Evolutionary conservation across 2,329 filamentous ascomycete species (phyloP).

Genomic region (Scedosporium boydii): DNA sequence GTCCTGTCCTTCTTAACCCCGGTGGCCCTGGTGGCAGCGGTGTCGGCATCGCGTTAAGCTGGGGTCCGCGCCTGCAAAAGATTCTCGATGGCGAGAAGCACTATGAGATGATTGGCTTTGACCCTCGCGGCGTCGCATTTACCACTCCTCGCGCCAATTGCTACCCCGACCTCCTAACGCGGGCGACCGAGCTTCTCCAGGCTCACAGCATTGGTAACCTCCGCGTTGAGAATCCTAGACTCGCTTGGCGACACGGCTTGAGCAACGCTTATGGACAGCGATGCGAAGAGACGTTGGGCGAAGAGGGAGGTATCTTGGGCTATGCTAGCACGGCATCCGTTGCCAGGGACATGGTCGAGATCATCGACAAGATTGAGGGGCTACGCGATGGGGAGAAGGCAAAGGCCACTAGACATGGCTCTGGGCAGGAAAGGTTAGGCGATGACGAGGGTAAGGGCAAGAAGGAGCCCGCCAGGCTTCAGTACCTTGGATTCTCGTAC

Average conservation of each 20-base stretch:
- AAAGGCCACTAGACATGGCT: not conserved
- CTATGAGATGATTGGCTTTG: conserved; percentile 33
- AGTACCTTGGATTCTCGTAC: conserved; percentile 43
- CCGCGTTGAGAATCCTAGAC: conserved; percentile 9
- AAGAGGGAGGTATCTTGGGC: conserved; percentile 18
- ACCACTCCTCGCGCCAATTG: conserved; percentile 29
- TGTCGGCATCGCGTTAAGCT: conserved; percentile 16
- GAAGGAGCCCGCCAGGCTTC: conserved; percentile 19
- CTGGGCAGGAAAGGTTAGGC: conserved; percentile 9
- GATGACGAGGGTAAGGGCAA: not conserved
- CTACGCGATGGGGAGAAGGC: conserved; percentile 11
- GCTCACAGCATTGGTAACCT: conserved; percentile 19
- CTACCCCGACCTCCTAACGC: conserved; percentile 22
- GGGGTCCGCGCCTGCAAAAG: conserved; percentile 20
- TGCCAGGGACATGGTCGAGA: conserved; percentile 33
- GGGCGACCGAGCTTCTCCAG: conserved; percentile 20
- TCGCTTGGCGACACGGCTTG: conserved; percentile 13
- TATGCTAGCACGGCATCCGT: conserved; percentile 28
- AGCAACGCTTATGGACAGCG: conserved; percentile 17
- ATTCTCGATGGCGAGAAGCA: conserved; percentile 20
- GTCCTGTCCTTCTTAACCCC: conserved; percentile 33
- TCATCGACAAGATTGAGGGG: conserved; percentile 30
- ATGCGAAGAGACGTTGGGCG: conserved; percentile 15
- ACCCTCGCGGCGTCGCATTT: conserved; percentile 30
- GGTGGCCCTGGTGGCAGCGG: conserved; percentile 35